Conservation (phyloP, 2,329 filamentous ascomycete species). For the Diaporthe velutina region DNA sequence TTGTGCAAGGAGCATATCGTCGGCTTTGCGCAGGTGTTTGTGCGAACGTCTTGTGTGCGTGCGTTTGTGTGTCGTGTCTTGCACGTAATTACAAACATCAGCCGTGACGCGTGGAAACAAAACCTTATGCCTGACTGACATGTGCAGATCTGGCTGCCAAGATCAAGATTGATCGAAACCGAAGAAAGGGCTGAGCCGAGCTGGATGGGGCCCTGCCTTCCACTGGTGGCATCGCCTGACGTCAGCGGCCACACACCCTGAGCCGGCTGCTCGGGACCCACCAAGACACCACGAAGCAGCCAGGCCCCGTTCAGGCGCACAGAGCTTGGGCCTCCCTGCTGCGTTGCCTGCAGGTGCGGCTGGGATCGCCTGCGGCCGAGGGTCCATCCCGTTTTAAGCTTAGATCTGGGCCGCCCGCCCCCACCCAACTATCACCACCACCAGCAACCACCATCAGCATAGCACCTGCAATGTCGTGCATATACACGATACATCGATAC, state of each 20-base stretch:
- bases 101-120: neutral
- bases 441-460: neutral
- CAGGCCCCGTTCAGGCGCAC: neutral
- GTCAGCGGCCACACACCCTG: constrained; percentile 18
- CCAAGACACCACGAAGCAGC: neutral
- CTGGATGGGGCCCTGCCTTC: neutral
- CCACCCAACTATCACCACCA: constrained; percentile 6
- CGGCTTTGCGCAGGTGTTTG: no score
- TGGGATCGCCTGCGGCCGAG: neutral
- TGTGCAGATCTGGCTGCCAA: constrained; percentile 11
- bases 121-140: constrained; percentile 1
- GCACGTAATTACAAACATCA: no score
- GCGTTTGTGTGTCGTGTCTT: neutral
- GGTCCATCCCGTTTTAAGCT: constrained; percentile 32
- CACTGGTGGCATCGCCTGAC: constrained; percentile 15
- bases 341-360: neutral
- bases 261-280: constrained; percentile 17
- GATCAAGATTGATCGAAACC: neutral
- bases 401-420: constrained; percentile 10
- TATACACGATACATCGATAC: neutral
- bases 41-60: no score
- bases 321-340: neutral
- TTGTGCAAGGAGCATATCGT: neutral
- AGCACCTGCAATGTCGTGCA: neutral
- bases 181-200: neutral